Percentiles rank a stretch among this genome's conserved stretches.
Evolutionary conservation across 108 stramenopile genomes (phyloP).

Genomic region (Skeletonema menzelii): DNA sequence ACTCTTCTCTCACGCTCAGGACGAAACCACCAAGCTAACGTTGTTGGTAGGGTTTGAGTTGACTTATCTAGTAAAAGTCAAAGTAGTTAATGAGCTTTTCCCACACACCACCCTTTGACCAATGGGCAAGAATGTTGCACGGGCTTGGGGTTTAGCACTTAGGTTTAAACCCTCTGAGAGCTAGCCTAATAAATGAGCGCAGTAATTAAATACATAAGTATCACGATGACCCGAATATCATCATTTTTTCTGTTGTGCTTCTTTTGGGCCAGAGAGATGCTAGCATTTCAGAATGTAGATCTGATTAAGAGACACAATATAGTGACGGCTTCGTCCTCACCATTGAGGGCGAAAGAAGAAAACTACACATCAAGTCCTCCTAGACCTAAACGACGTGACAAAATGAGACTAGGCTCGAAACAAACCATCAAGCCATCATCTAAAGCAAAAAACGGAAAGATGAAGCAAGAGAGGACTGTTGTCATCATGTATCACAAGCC

Average conservation of each 20-base stretch:
- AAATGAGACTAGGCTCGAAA: neutral
- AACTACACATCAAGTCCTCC: neutral
- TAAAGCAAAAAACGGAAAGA: neutral
- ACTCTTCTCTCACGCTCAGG: no score
- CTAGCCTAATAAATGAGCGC: no score
- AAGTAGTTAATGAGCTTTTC: no score
- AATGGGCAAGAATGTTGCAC: no score
- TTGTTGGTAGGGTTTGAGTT: no score
- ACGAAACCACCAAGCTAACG: no score
- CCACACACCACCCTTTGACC: no score
- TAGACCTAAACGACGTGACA: neutral
- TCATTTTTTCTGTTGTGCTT: neutral
- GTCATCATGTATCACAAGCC: constrained; percentile 72
- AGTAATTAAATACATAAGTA: neutral
- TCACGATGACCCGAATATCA: neutral
- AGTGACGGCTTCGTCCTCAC: neutral
- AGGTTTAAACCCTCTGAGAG: no score
- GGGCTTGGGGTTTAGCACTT: no score
- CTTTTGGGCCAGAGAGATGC: neutral
- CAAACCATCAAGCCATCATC: neutral
- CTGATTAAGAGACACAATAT: neutral
- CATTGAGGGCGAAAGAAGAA: neutral
- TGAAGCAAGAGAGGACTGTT: constrained; percentile 47
- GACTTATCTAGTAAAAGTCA: no score
- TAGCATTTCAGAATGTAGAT: neutral